Conservation (phyloP, 2,329 filamentous ascomycete genomes). For the Huntiella omanensis region DNA sequence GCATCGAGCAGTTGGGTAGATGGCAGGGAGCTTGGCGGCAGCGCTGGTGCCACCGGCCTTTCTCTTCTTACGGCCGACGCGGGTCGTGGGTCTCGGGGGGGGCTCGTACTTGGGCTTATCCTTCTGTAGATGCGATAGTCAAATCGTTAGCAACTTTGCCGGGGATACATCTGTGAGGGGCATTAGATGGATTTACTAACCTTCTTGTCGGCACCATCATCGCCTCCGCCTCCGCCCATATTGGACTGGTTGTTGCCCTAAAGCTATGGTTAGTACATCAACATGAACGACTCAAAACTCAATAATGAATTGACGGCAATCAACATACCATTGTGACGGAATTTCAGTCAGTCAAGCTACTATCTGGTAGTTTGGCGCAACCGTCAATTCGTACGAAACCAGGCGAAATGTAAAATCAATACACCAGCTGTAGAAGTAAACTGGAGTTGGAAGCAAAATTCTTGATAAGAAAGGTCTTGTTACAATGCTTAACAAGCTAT, state of each 20-base stretch:
- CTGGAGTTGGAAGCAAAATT: no score
- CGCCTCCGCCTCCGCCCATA: constrained; percentile 62
- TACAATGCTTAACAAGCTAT: not conserved
- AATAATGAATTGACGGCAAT: not conserved
- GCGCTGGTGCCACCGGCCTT: constrained; percentile 85
- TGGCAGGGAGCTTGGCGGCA: constrained; percentile 79
- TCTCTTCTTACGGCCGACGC: constrained; percentile 97
- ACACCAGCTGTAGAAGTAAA: not conserved
- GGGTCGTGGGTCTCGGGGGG: constrained; percentile 86
- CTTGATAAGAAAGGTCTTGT: no score
- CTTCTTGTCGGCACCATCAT: constrained; percentile 88
- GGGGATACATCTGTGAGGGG: not conserved
- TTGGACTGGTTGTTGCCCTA: constrained; percentile 77
- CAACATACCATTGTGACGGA: constrained; percentile 1
- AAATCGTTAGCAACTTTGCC: not conserved
- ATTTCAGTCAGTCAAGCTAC: no score
- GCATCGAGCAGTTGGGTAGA: constrained; percentile 92
- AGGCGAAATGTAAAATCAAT: no score
- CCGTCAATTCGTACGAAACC: no score
- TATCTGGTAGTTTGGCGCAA: no score
- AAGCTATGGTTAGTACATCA: constrained; percentile 2
- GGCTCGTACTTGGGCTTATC: constrained; percentile 99
- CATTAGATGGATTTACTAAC: constrained; percentile 24
- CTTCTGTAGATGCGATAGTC: constrained; percentile 42
- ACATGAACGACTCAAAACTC: not conserved